phyloP scores from a whole-genome alignment of 2,329 filamentous ascomycete genomes.

The Thelonectria rubi region DNA sequence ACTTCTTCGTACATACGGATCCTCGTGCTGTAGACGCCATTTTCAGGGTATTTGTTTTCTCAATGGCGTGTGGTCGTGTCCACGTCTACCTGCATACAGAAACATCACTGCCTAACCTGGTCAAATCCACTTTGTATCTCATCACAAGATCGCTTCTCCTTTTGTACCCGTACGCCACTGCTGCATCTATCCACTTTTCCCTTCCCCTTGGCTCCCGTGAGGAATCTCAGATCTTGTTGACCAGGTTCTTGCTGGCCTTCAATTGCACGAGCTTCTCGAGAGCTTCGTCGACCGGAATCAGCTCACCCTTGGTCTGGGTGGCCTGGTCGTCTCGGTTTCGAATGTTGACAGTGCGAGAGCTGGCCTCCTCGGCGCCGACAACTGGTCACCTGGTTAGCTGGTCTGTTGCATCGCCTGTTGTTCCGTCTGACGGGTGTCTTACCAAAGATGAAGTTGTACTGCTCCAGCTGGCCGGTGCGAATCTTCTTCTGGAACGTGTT shows the following conservation, averaged over 20 bases:
- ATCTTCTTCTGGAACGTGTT: constrained; percentile 94
- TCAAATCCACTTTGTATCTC: constrained; percentile 20
- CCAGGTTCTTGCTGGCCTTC: constrained; percentile 54
- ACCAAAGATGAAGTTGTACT: constrained; percentile 88
- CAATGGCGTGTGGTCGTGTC: constrained; percentile 34
- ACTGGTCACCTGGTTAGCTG: constrained; percentile 51
- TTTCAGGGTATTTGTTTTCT: constrained; percentile 18
- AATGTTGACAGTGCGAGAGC: constrained; percentile 68
- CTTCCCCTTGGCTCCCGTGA: neutral
- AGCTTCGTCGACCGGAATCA: constrained; percentile 65
- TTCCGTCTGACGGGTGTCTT: constrained; percentile 31
- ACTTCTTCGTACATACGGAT: no score
- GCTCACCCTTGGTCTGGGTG: constrained; percentile 68
- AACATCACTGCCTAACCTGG: neutral
- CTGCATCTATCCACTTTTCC: constrained; percentile 20
- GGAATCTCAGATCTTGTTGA: constrained; percentile 46
- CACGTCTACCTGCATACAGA: constrained; percentile 18
- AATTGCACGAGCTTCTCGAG: constrained; percentile 64
- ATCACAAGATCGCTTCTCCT: constrained; percentile 33
- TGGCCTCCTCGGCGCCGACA: constrained; percentile 69
- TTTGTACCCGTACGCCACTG: constrained; percentile 31
- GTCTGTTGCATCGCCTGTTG: neutral
- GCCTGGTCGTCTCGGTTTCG: constrained; percentile 71
- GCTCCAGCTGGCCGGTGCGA: constrained; percentile 78
- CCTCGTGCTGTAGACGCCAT: constrained; percentile 1